Percentiles rank a stretch among this genome's conserved stretches.
These are phyloP conservation scores for Rhizopogon sp. DNA, from an alignment of 768 basidiomycete species.

Conservation along the genomic window DNA sequence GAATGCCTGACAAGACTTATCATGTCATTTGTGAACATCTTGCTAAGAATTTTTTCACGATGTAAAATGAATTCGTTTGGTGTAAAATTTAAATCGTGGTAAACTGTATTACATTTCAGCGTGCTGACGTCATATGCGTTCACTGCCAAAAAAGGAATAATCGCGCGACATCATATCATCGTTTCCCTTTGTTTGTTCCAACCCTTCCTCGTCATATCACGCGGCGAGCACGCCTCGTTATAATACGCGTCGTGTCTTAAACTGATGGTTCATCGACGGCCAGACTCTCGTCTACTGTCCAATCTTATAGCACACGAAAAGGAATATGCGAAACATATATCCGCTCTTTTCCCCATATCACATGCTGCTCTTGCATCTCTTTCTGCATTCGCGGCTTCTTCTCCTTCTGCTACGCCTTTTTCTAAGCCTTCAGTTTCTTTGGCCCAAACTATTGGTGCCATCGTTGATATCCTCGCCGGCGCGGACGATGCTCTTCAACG, in stretches of 20 bases:
- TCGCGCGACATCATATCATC: too few relatives aligned
- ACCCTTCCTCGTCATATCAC: neutral
- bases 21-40: too few relatives aligned
- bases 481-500: slow-evolving; percentile 65
- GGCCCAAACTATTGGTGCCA: slow-evolving; percentile 24
- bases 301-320: slow-evolving; percentile 69
- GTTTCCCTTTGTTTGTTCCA: neutral
- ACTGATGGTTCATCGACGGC: slow-evolving; percentile 64
- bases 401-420: slow-evolving; percentile 46
- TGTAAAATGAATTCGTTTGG: too few relatives aligned
- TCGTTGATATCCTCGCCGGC: slow-evolving; percentile 53
- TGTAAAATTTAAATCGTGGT: too few relatives aligned
- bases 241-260: too few relatives aligned
- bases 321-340: slow-evolving; percentile 60
- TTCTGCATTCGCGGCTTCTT: slow-evolving; percentile 69
- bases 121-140: too few relatives aligned
- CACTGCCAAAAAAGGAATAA: too few relatives aligned
- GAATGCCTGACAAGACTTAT: too few relatives aligned
- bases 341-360: slow-evolving; percentile 52
- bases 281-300: slow-evolving; percentile 67
- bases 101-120: too few relatives aligned
- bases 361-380: slow-evolving; percentile 60
- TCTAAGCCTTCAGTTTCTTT: slow-evolving; percentile 24
- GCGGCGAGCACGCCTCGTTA: neutral
- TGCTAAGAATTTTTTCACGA: too few relatives aligned